Evolutionary conservation across 768 basidiomycete genomes (phyloP), one percentile per base, ranked within the genome.

Genomic region (Leccinum disarticulatum): DNA sequence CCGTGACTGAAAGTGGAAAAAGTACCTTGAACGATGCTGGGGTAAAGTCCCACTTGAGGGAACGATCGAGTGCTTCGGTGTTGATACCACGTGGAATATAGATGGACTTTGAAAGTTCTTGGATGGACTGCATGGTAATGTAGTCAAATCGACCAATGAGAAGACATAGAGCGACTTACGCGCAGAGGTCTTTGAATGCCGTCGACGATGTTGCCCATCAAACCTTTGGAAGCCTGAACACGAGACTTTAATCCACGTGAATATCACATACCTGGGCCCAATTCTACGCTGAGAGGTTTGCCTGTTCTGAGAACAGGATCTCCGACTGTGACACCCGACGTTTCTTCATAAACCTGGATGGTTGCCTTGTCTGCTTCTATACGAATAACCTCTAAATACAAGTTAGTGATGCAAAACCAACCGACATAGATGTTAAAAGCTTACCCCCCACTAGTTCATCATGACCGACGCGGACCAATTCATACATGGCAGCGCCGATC

Each of bases 171-270:
- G 54, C 19, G 47, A 74, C 90, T 64, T 71, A 93, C 92, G 68
- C 92, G 84, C 41, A 94, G 79, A 59, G 95, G 95, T 70, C 95
- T 86, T 74, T 97, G 95, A 70, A 96, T 95, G 68, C 95, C 95
- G 77, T 98, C 95, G 66, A 96, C 94, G 69, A 99, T 99, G 74
- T 99, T 98, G n/a, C 87, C 88, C 97, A 99, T 98, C 59, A 99
- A 79, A 66, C 97, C 96, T 97, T 60, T 2, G 48, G 28, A 11
- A 38, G 15, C 15, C 55, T 65, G 47, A 61, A 53, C 56, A 61
- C 8, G 15, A 43, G 27, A 49, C 11, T 11, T 9, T 13, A 19
- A 55, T 6, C 17, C 50, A 55, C 28, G 49, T 27, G 35, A 8
- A 10, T 38, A 11, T 50, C 50, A 74, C 82, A 58, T 70, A 94